These are phyloP conservation scores for Yamadazyma dushanensis DNA, from an alignment of 1,139 yeast species.

Conservation along the genomic window DNA sequence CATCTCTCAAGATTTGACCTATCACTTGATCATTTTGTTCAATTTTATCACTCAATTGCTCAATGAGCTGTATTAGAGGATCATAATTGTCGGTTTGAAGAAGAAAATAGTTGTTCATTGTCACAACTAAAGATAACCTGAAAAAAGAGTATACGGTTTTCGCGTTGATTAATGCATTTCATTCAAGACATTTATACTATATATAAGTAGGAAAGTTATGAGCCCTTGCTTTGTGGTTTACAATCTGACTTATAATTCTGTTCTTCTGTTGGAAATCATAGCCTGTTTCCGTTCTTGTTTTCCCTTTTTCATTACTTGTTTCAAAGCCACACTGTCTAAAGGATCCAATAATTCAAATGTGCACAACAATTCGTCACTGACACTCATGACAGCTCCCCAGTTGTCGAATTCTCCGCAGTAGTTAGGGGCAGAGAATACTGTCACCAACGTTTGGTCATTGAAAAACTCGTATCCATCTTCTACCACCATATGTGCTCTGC, in stretches of 20 bases:
- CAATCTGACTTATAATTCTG: neutral
- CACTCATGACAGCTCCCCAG: slow-evolving; percentile 99
- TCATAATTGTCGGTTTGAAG: slow-evolving; percentile 40
- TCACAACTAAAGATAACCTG: neutral
- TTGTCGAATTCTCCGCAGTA: slow-evolving; percentile 98
- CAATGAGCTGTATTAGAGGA: slow-evolving; percentile 28
- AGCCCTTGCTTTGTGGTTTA: slow-evolving; percentile 1
- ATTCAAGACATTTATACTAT: neutral
- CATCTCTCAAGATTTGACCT: slow-evolving; percentile 21
- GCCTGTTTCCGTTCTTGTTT: slow-evolving; percentile 66
- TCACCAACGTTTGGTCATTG: slow-evolving; percentile 88
- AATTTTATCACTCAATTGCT: slow-evolving; percentile 24
- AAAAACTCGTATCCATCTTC: slow-evolving; percentile 98
- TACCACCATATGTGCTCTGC: slow-evolving; percentile 98
- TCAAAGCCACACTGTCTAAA: slow-evolving; percentile 86
- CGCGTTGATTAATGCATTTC: slow-evolving; percentile 1
- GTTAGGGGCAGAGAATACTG: slow-evolving; percentile 95
- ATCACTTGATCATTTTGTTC: slow-evolving; percentile 26
- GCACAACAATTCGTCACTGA: slow-evolving; percentile 86
- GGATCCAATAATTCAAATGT: slow-evolving; percentile 93
- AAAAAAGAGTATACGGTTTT: neutral
- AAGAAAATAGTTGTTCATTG: slow-evolving; percentile 21
- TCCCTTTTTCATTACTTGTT: slow-evolving; percentile 89
- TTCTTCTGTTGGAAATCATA: neutral
- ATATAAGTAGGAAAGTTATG: slow-evolving; percentile 1